phyloP scores from a whole-genome alignment of 371 early-diverging fungal species.

The Lichtheimia corymbifera region DNA sequence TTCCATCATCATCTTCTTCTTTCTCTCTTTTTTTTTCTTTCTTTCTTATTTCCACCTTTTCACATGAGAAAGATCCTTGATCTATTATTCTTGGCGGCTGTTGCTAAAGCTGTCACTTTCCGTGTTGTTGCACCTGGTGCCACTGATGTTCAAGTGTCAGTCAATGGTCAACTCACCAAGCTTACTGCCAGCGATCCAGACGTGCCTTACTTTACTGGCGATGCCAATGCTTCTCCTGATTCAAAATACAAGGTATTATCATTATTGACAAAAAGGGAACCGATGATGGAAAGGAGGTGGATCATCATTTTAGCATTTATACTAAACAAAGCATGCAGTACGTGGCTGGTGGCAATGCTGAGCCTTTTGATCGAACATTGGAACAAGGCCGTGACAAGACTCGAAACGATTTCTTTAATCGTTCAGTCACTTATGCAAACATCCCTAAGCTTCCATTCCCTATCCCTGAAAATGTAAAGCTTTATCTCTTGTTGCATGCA shows the following conservation, averaged over 20 bases:
- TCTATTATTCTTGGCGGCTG: not conserved
- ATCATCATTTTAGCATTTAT: not conserved
- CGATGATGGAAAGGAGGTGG: too few relatives aligned
- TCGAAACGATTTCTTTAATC: conserved; percentile 50
- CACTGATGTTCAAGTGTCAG: conserved; percentile 40
- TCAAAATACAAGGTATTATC: conserved; percentile 44
- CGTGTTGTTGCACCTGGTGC: conserved; percentile 53
- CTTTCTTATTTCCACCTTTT: not conserved
- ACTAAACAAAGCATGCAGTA: conserved; percentile 26
- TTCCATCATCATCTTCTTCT: not conserved
- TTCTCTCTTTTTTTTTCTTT: not conserved
- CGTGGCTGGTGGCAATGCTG: conserved; percentile 44
- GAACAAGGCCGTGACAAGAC: conserved; percentile 33
- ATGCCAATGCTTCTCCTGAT: conserved; percentile 38
- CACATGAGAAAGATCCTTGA: not conserved
- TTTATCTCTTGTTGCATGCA: not conserved
- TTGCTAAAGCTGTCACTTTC: conserved; percentile 37
- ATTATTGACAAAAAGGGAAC: not conserved
- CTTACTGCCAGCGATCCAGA: conserved; percentile 46
- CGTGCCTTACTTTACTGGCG: conserved; percentile 51
- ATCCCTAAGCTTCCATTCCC: conserved; percentile 57
- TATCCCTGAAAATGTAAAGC: conserved; percentile 32
- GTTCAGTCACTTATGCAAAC: conserved; percentile 54
- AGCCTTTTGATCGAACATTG: conserved; percentile 49
- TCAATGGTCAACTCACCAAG: conserved; percentile 36